Base-by-base conservation (phyloP, 495 filamentous ascomycete genomes). In the Talaromyces stipitatus region DNA sequence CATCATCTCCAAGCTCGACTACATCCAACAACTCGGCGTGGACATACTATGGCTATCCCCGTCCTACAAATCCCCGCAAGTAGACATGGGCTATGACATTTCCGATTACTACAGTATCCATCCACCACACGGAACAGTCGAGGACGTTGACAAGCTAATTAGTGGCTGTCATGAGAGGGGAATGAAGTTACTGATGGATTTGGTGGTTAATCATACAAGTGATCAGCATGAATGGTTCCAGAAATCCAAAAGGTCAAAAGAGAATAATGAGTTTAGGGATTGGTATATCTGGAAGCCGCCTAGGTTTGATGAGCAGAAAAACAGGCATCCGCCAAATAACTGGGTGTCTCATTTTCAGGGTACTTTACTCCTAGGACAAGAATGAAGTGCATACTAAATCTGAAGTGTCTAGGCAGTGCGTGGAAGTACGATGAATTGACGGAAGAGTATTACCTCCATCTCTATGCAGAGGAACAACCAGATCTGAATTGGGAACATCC, bases 121-220 rank as follows among this genome's bases (percentile, higher is more conserved):
- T 50, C 70, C 78, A 0, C 75, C 77, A 50, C 87, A 87, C 61
- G 78, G 82, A 20, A 84, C 81, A 27, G 69, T 90, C 46, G 73
- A 68, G 33, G 85, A 91, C 68, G 77, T 89, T 14, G 85, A 89
- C n/a, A 66, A 67, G 18, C 69, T 91, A 14, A 81, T 87, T 30
- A 32, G 78, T 29, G 83, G 75, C 11, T 71, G 78, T 11, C 74
- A 82, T 55, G 54, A 68, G 9, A 72, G 84, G 10, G 84, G 76
- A 3, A 87, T 91, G 84, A 87, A 82, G 63, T 64, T 90, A 26
- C 73, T 90, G 12, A 80, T 91, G 66, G 87, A 91, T 65, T 67
- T 90, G 22, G 87, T 91, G 0, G 80, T 89, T 33, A 91, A 91
- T 61, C 88, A 91, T 66, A 89, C 85, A n/a, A 85, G 80, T n/a